Base-by-base conservation (phyloP, 495 filamentous ascomycete genomes). In the Penicillium salamii region DNA sequence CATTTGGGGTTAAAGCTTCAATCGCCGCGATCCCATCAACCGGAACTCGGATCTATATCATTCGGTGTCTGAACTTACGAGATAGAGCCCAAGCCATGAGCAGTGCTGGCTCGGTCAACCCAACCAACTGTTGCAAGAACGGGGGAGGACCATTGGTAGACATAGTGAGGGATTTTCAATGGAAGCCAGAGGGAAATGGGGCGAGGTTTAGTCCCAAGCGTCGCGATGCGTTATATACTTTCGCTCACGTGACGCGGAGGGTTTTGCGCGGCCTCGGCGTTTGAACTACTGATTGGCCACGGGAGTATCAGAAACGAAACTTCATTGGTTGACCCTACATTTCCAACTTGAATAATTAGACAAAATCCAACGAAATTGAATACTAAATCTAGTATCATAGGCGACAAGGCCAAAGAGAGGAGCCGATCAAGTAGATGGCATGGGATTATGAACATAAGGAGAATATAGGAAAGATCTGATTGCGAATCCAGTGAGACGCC, bases 21-120 rank as follows among this genome's bases (percentile, higher is more conserved):
- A 26, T 12, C 4, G 14, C 21, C 4, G 31, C 13, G 4, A 14
- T 26, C 23, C 23, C 8, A 21, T 32, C 2, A 8, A 9, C 7
- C 12, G n/a, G 23, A 39, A 47, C 29, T 31, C 15, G 14, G 1
- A 40, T 48, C 15, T 6, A 40, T 32, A n/a, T 19, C 26, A 14
- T 32, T 40, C 34, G 45, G 34, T 15, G 7, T 40, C 35, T 39
- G 28, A 34, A 62, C 66, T 58, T 58, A 73, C 70, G 59, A 20
- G 60, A 58, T 50, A 71, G 58, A 12, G 69, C 63, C 58, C 52
- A 66, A 3, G 36, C 20, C 52, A 69, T 49, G 34, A 74, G 47
- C 3, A 45, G n/a, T 3, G 55, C 64, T 5, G 68, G 70, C 15
- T 68, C 66, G 12, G 66, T n/a, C 19, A 72, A 37, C 23, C 42